Evolutionary conservation across 2,329 filamentous ascomycete genomes (phyloP).

Genomic region (Colletotrichum sp.): DNA sequence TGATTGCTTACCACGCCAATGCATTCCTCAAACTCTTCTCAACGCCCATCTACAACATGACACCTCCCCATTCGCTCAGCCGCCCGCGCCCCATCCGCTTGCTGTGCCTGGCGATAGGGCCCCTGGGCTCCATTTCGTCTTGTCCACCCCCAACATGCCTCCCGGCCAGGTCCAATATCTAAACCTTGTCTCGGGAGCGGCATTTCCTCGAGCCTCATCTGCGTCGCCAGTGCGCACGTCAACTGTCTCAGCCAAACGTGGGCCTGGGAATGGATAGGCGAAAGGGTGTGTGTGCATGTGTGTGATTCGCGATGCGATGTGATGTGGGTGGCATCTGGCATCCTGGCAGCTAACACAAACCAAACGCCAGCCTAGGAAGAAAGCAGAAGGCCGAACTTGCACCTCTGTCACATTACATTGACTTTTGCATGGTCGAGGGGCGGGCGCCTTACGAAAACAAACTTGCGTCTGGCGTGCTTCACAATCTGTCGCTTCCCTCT

Average conservation of each 20-base stretch:
- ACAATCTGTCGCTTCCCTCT: background rate
- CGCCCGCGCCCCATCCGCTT: background rate
- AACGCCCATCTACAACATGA: background rate
- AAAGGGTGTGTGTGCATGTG: background rate
- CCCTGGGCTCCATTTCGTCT: background rate
- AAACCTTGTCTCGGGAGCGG: constrained; percentile 14
- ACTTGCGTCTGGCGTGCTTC: background rate
- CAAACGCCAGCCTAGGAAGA: background rate
- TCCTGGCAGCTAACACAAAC: background rate
- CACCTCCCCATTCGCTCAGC: background rate
- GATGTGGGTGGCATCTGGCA: constrained; percentile 4
- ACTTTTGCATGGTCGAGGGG: background rate
- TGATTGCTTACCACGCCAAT: background rate
- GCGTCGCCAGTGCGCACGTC: background rate
- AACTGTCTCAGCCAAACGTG: constrained; percentile 11
- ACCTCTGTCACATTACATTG: background rate
- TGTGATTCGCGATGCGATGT: background rate
- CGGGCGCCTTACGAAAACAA: constrained; percentile 6
- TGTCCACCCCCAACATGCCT: background rate
- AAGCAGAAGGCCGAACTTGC: background rate
- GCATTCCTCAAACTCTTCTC: background rate
- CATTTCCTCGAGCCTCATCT: constrained; percentile 8
- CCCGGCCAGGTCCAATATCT: background rate
- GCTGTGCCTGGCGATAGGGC: background rate
- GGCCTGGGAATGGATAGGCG: background rate